Base-by-base conservation (phyloP, 148 eudicot genomes). In the Salicornia ramosissima region DNA sequence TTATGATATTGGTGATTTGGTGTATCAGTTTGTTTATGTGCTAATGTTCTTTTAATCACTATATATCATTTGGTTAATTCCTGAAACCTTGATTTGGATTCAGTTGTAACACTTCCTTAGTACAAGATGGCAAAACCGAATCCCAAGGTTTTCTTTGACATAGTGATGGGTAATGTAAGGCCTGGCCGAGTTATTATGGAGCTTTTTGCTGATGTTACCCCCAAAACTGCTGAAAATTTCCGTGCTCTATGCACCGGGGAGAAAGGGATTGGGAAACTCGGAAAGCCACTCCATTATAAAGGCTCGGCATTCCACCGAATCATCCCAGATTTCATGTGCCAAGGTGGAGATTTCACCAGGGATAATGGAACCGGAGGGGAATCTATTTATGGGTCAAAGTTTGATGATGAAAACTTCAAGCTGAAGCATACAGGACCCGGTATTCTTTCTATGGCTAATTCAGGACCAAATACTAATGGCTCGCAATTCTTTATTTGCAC, bases 321-420 rank as follows among this genome's bases (percentile, higher is more conserved):
- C 16, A 89, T 92, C 33, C 97, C 97, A 0, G 43, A 57, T 46
- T 90, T 92, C 79, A 92, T 90, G 96, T 92, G 96, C 69, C 97
- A 92, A 75, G 97, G 97, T 21, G 96, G 96, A 34, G 97, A 92
- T 76, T 92, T 92, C 85, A 92, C 93, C 10, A 73, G 60, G 67
- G 97, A 93, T 4, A 90, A 92, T 34, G 91, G 97, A 25, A 92
- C 90, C 0, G 97, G 97, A 4, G 96, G 97, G 26, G 97, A 90
- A 70, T 90, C 96, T 0, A 92, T 92, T 33, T 92, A 92, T 43
- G 94, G 96, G 0, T 11, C 67, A 1, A 92, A 86, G 63, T 92
- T 92, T 68, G 77, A 64, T 0, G 97, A 92, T 60, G 96, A 88
- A 78, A 90, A 85, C 80, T 90, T 90, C 82, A 88, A 81, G 74